These are phyloP conservation scores for Lactarius evosmus DNA, from an alignment of 768 basidiomycete species.

Conservation along the genomic window DNA sequence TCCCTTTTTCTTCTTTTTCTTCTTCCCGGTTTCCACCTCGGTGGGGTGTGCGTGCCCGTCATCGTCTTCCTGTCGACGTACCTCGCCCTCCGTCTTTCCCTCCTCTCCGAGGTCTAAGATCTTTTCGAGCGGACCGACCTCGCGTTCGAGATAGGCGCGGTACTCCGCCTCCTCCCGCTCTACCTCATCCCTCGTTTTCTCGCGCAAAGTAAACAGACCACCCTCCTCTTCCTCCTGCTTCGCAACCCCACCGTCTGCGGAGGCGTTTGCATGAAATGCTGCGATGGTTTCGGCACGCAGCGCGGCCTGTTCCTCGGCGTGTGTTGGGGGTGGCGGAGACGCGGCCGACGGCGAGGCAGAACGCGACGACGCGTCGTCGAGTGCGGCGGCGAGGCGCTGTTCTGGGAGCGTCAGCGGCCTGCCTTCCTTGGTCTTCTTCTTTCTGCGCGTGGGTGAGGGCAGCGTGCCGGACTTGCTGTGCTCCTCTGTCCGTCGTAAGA, in stretches of 20 bases:
- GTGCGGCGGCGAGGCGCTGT: constrained; percentile 60
- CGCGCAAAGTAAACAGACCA: constrained; percentile 68
- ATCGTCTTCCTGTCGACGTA: constrained; percentile 33
- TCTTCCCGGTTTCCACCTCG: constrained; percentile 35
- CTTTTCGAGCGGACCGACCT: constrained; percentile 71
- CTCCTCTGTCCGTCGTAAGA: constrained; percentile 51
- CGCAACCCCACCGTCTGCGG: constrained; percentile 32
- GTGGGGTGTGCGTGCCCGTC: constrained; percentile 31
- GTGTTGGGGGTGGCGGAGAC: constrained; percentile 52
- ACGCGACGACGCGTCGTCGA: constrained; percentile 55
- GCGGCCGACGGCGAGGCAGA: constrained; percentile 46
- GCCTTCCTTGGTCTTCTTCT: constrained; percentile 55
- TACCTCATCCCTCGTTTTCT: constrained; percentile 73
- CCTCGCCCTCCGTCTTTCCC: constrained; percentile 28
- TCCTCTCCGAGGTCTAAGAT: constrained; percentile 57
- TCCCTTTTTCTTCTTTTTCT: constrained; percentile 33
- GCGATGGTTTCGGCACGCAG: constrained; percentile 80
- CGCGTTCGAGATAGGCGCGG: constrained; percentile 70
- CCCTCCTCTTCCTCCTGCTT: constrained; percentile 56
- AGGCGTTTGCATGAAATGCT: constrained; percentile 62
- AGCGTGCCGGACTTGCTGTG: constrained; percentile 45
- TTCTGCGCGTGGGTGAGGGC: constrained; percentile 29
- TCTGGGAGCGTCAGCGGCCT: constrained; percentile 78
- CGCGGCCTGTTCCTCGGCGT: constrained; percentile 71
- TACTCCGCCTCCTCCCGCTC: constrained; percentile 86